Conservation (phyloP, 805 yeast genomes). For the Saccharomyces kudriavzevii region DNA sequence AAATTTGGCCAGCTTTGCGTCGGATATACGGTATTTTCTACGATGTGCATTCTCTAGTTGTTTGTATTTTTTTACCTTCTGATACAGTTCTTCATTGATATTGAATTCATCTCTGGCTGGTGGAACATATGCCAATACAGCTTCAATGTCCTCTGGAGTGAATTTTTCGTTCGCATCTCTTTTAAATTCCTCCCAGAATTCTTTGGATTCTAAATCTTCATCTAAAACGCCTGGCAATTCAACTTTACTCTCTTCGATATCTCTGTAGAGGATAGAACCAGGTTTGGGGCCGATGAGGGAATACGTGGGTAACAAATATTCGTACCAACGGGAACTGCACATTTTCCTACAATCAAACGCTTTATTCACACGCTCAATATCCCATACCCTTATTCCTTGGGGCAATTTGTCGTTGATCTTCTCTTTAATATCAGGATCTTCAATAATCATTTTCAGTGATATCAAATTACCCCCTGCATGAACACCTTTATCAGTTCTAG, state of each 20-base stretch:
- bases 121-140: constrained; percentile 26
- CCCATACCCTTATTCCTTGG: constrained; percentile 87
- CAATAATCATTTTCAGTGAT: constrained; percentile 62
- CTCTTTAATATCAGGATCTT: constrained; percentile 53
- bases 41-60: constrained; percentile 58
- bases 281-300: constrained; percentile 89
- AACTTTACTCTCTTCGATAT: constrained; percentile 44
- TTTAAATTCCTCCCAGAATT: constrained; percentile 59
- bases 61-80: constrained; percentile 45
- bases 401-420: constrained; percentile 75
- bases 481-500: constrained; percentile 90
- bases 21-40: constrained; percentile 57
- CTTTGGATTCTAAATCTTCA: constrained; percentile 58
- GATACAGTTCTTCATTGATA: constrained; percentile 32
- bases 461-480: constrained; percentile 95
- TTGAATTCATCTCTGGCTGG: constrained; percentile 34
- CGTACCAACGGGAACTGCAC: constrained; percentile 94
- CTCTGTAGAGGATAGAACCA: constrained; percentile 51
- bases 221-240: constrained; percentile 53
- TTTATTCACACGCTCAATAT: constrained; percentile 78
- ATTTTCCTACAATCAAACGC: constrained; percentile 89
- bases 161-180: constrained; percentile 32
- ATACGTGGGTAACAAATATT: constrained; percentile 86
- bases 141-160: constrained; percentile 20
- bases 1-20: constrained; percentile 53